These are phyloP conservation scores for Capsella rubella DNA, from an alignment of 441 rosid species.

Conservation along the genomic window DNA sequence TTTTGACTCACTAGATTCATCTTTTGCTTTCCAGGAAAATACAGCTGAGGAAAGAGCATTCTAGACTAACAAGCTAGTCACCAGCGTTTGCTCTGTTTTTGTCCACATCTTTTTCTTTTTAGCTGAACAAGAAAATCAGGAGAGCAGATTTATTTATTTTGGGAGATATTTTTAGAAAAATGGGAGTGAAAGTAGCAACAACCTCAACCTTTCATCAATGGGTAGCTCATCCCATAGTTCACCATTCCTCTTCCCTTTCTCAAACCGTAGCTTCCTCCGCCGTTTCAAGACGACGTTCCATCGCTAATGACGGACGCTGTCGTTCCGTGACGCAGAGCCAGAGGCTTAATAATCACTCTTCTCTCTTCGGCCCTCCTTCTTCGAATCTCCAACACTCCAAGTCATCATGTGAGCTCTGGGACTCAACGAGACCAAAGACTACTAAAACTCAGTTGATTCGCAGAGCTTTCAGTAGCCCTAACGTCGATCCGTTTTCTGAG, in stretches of 20 bases:
- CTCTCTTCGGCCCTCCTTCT: constrained; percentile 51
- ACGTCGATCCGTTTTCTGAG: constrained; percentile 62
- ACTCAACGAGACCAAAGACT: constrained; percentile 36
- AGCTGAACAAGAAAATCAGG: background rate
- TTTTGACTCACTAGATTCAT: constrained; percentile 7
- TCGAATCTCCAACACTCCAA: constrained; percentile 43
- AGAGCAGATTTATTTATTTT: too few relatives aligned
- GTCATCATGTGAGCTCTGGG: constrained; percentile 20
- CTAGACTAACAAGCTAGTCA: background rate
- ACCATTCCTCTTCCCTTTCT: constrained; percentile 55
- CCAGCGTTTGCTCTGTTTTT: constrained; percentile 17
- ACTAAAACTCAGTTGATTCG: constrained; percentile 44
- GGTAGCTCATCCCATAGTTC: constrained; percentile 57
- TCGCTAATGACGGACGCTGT: constrained; percentile 32
- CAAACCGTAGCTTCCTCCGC: constrained; percentile 47
- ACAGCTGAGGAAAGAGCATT: background rate
- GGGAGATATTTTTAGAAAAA: constrained; percentile 33
- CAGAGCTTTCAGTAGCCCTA: constrained; percentile 55
- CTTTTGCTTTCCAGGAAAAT: constrained; percentile 25
- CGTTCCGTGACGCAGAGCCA: constrained; percentile 45
- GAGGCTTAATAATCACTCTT: constrained; percentile 49
- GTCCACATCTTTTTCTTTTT: background rate
- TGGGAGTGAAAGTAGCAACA: constrained; percentile 69
- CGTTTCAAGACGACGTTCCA: constrained; percentile 43
- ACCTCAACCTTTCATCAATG: constrained; percentile 60